A percentile compares a stretch with the other conserved stretches of the same genome.
phyloP scores from a whole-genome alignment of 1,284 basidiomycete genomes.

The Ustilago nuda region DNA sequence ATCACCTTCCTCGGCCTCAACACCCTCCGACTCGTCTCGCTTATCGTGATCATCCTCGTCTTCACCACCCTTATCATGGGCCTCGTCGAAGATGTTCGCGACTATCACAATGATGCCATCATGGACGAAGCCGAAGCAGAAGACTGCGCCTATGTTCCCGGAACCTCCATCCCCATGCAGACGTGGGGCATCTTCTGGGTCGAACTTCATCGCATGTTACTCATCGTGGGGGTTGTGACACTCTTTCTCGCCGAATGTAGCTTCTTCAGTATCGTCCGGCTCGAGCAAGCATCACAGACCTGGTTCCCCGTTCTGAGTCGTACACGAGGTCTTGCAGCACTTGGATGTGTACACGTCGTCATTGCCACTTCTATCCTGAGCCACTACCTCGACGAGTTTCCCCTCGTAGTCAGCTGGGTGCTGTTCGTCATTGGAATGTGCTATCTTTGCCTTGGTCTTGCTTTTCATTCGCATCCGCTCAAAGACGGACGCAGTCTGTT shows the following conservation, averaged over 20 bases:
- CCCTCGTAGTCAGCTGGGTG: constrained; percentile 54
- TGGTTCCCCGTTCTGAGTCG: constrained; percentile 52
- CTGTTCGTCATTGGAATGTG: constrained; percentile 45
- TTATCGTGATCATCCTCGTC: constrained; percentile 40
- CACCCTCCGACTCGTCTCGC: constrained; percentile 41
- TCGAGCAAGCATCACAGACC: constrained; percentile 19
- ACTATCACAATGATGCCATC: constrained; percentile 26
- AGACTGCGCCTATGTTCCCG: constrained; percentile 53
- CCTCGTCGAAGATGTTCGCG: constrained; percentile 38
- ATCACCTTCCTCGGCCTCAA: constrained; percentile 52
- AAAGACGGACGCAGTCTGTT: constrained; percentile 35
- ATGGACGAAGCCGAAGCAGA: constrained; percentile 27
- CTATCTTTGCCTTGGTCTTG: constrained; percentile 31
- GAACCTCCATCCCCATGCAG: constrained; percentile 55
- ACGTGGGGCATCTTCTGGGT: constrained; percentile 63
- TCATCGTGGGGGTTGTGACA: constrained; percentile 31
- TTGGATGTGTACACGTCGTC: constrained; percentile 51
- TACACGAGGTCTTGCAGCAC: constrained; percentile 32
- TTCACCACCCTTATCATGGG: constrained; percentile 46
- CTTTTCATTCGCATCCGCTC: constrained; percentile 17
- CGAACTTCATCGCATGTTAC: constrained; percentile 45
- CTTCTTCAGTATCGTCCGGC: constrained; percentile 32
- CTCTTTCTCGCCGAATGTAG: constrained; percentile 46
- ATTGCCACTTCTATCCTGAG: constrained; percentile 42
- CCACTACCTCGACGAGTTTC: constrained; percentile 49